Conservation (phyloP, 176 grass and related monocot species). For the Urochloa ruziziensis region DNA sequence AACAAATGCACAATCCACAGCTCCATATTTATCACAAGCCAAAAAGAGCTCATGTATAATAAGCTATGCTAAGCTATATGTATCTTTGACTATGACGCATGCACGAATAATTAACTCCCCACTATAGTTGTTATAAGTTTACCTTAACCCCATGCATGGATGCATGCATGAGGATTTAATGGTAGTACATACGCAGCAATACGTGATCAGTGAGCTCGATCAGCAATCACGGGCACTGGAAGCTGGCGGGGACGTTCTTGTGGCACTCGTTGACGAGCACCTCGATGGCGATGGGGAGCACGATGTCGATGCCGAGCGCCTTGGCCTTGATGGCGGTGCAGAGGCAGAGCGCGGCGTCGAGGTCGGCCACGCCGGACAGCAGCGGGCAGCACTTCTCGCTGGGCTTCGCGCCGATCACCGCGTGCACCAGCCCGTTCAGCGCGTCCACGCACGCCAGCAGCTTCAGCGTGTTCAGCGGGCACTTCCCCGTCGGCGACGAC, state of each 20-base stretch:
- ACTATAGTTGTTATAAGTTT: too few species aligned
- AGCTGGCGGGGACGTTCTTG: conserved; percentile 68
- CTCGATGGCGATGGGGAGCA: conserved; percentile 70
- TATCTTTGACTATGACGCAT: too few species aligned
- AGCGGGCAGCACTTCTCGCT: conserved; percentile 66
- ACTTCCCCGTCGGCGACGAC: conserved; percentile 36
- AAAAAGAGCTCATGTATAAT: neutral
- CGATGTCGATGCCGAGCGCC: conserved; percentile 41
- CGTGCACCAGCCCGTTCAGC: conserved; percentile 58
- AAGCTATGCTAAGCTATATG: neutral
- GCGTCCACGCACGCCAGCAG: conserved; percentile 73
- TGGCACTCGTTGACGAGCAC: conserved; percentile 78
- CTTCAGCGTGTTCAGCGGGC: conserved; percentile 78
- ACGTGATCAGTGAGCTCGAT: neutral
- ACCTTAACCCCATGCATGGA: neutral
- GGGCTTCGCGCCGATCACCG: conserved; percentile 34
- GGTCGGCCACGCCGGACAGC: conserved; percentile 60
- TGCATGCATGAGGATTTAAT: neutral
- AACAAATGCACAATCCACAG: neutral
- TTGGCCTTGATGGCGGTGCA: conserved; percentile 83
- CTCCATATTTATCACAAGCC: neutral
- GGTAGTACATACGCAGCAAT: neutral
- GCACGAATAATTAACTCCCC: too few species aligned
- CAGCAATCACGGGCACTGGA: conserved; percentile 51
- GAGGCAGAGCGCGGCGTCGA: conserved; percentile 87